These are phyloP conservation scores for Blastobotrys terrestris DNA, from an alignment of 805 yeast species.

Conservation along the genomic window DNA sequence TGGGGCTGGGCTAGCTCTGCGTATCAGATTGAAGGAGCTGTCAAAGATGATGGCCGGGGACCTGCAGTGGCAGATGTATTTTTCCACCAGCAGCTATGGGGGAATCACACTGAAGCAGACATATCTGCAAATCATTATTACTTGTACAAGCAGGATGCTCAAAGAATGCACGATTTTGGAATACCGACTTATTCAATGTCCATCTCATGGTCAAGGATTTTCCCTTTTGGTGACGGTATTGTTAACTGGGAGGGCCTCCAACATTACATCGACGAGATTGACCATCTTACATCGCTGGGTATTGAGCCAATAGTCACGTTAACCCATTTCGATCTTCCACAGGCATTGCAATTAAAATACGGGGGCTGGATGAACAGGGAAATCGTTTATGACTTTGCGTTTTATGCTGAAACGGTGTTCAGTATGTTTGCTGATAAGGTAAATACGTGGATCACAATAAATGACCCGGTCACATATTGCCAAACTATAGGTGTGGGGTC, in stretches of 20 bases:
- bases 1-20: constrained; percentile 34
- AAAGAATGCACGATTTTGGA: constrained; percentile 31
- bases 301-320: constrained; percentile 31
- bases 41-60: constrained; percentile 31
- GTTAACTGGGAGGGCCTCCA: constrained; percentile 27
- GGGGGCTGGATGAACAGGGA: constrained; percentile 28
- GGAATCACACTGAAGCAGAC: constrained; percentile 19
- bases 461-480: constrained; percentile 28
- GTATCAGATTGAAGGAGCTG: constrained; percentile 35
- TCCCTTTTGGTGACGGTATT: constrained; percentile 27
- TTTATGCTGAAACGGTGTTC: constrained; percentile 31
- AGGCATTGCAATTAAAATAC: constrained; percentile 22
- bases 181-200: constrained; percentile 31
- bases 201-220: constrained; percentile 34
- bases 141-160: constrained; percentile 32
- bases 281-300: constrained; percentile 24
- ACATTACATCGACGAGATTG: constrained; percentile 29
- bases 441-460: constrained; percentile 30
- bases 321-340: constrained; percentile 34
- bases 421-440: constrained; percentile 31
- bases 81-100: constrained; percentile 18
- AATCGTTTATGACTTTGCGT: constrained; percentile 31
- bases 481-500: constrained; percentile 18
- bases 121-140: constrained; percentile 32
- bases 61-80: constrained; percentile 30